A percentile compares a stretch with the other conserved stretches of the same genome.
phyloP scores from a whole-genome alignment of 73 alveolate genomes.

The Blepharisma stoltei region DNA sequence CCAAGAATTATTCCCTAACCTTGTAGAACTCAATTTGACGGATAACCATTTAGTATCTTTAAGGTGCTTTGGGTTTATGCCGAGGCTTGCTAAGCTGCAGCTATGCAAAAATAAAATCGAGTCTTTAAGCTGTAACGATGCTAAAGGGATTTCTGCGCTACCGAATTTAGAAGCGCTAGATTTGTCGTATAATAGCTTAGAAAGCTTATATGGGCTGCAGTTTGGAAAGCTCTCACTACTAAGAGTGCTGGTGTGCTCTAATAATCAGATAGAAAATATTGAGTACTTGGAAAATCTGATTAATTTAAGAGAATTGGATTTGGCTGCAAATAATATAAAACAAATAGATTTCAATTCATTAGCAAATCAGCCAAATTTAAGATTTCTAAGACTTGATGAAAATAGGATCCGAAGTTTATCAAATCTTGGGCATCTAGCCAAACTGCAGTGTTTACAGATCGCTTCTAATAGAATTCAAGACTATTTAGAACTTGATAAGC shows the following conservation, averaged over 20 bases:
- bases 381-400: conserved; percentile 64
- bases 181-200: conserved; percentile 56
- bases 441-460: conserved; percentile 58
- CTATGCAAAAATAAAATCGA: conserved; percentile 61
- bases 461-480: conserved; percentile 69
- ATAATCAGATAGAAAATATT: conserved; percentile 65
- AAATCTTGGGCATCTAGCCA: conserved; percentile 57
- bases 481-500: conserved; percentile 70
- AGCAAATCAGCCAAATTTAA: conserved; percentile 36
- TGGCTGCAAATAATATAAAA: conserved; percentile 60
- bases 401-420: conserved; percentile 65
- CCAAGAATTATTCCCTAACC: conserved; percentile 50
- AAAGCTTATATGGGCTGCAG: conserved; percentile 69
- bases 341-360: conserved; percentile 62
- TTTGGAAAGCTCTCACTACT: conserved; percentile 60
- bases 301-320: conserved; percentile 65
- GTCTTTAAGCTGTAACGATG: conserved; percentile 50
- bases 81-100: conserved; percentile 55
- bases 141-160: conserved; percentile 63
- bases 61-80: conserved; percentile 71
- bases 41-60: conserved; percentile 54
- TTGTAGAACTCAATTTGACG: conserved; percentile 67
- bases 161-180: conserved; percentile 63
- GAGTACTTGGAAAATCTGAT: conserved; percentile 69
- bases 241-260: conserved; percentile 61